These are phyloP conservation scores for Rubroshorea leprosula DNA, from an alignment of 345 rosid genomes.

Conservation along the genomic window DNA sequence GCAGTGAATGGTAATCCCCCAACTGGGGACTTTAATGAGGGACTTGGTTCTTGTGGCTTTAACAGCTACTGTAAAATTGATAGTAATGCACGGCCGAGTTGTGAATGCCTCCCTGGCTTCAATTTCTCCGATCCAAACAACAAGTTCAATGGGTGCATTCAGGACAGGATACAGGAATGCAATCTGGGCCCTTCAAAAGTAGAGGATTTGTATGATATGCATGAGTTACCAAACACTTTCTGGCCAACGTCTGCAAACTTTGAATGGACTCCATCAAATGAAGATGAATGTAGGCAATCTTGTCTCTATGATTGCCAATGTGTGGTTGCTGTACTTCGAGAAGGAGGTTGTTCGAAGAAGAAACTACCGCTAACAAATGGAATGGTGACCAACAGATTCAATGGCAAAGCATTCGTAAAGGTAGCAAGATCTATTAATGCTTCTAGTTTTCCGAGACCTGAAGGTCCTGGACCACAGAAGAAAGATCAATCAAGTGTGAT, in stretches of 20 bases:
- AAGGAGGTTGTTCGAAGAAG: slow-evolving; percentile 16
- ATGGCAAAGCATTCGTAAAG: slow-evolving; percentile 13
- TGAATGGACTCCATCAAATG: slow-evolving; percentile 11
- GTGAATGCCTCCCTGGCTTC: slow-evolving; percentile 23
- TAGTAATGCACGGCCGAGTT: slow-evolving; percentile 10
- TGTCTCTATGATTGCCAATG: slow-evolving; percentile 21
- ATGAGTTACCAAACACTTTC: neutral
- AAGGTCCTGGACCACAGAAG: neutral
- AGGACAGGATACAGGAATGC: slow-evolving; percentile 14
- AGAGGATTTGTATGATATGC: slow-evolving; percentile 12
- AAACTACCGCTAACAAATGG: slow-evolving; percentile 23
- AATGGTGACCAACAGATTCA: neutral
- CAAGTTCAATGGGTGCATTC: slow-evolving; percentile 17
- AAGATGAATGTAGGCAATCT: slow-evolving; percentile 13
- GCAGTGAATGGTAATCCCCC: no score
- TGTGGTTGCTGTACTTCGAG: slow-evolving; percentile 10
- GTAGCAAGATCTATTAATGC: slow-evolving; percentile 13
- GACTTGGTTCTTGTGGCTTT: slow-evolving; percentile 25
- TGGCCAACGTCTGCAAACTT: slow-evolving; percentile 16
- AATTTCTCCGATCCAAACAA: slow-evolving; percentile 10
- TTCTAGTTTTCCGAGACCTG: neutral
- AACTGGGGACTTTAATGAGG: neutral
- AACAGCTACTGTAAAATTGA: slow-evolving; percentile 19
- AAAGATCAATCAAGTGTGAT: slow-evolving; percentile 3
- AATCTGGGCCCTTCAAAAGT: slow-evolving; percentile 9